Conservation (phyloP, 805 yeast species). For the Candida lessepsii region DNA sequence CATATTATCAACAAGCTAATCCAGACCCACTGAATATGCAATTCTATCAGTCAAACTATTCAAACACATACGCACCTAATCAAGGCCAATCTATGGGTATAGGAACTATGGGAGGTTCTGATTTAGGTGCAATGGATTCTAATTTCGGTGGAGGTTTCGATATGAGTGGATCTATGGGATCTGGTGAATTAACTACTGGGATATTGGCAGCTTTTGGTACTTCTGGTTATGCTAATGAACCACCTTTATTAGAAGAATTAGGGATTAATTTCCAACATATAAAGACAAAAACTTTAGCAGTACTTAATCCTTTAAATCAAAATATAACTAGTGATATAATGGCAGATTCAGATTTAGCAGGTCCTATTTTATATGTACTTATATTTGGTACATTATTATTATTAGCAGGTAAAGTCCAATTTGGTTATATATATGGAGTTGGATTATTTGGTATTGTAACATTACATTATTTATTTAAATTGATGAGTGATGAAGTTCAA, state of each 20-base stretch:
- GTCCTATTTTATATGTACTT: constrained; percentile 86
- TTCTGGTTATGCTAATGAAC: constrained; percentile 92
- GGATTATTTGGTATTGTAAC: constrained; percentile 88
- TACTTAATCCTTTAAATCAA: constrained; percentile 69
- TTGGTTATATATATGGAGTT: constrained; percentile 95
- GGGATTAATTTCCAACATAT: constrained; percentile 93
- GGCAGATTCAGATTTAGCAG: constrained; percentile 91
- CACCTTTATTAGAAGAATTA: constrained; percentile 85
- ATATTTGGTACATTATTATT: constrained; percentile 80
- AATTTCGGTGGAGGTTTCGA: constrained; percentile 36
- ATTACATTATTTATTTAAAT: constrained; percentile 77
- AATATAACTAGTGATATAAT: constrained; percentile 66
- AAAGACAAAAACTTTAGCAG: constrained; percentile 78
- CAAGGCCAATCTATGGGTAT: constrained; percentile 2
- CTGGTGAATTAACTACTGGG: constrained; percentile 63
- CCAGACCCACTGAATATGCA: constrained; percentile 35
- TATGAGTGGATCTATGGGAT: constrained; percentile 43
- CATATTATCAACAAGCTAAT: constrained; percentile 35
- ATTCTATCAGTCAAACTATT: constrained; percentile 42
- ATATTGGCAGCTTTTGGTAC: constrained; percentile 90
- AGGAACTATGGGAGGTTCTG: constrained; percentile 6
- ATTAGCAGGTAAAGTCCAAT: constrained; percentile 90
- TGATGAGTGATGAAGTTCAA: constrained; percentile 72
- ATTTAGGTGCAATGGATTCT: constrained; percentile 11
- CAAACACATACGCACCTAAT: constrained; percentile 10